Base-by-base conservation (phyloP, 305 asterid genomes). In the Rubia tinctorum region DNA sequence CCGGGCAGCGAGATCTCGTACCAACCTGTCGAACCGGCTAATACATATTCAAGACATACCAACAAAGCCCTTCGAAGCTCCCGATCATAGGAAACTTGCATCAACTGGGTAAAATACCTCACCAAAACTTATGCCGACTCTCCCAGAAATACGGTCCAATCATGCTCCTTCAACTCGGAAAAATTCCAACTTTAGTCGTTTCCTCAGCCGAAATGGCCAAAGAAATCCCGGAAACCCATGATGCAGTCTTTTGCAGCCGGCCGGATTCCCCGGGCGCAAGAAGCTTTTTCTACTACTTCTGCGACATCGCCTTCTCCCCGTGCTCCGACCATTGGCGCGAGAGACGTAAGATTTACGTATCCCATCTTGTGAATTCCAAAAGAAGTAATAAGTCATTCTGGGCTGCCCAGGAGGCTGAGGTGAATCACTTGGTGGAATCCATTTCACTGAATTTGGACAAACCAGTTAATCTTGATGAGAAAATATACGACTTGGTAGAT, bases 141-240 rank as follows among this genome's bases (percentile, higher is more conserved):
- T 27, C 67, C 14, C 18, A 62, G 2, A 62, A 62, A 15, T 62
- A 62, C n/a, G 67, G 67, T 18, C 44, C 67, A 13, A 30, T 62
- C 22, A 62, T 62, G 42, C 67, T 27, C n/a, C 67, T 62, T 62
- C 67, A 62, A 14, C 67, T 62, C 9, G 67, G 67, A 17, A 62
- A 13, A 62, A 30, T 62, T 8, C 67, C 67, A 6, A 62, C 67
- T 15, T 13, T 30, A 62, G 67, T 62, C 67, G 11, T 62, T 62
- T 62, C 67, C 67, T 62, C 67, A 14, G 67, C 67, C 13, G 67
- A 62, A 62, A 27, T 62, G 67, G 67, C 67, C 9, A 62, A 62
- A 34, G 43, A 62, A 14, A 7, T 62, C 43, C 40, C 30, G 37
- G 44, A 62, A 22, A 62, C 43, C 4, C 67, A 62, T 30, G 67